Conservation (phyloP, 306 rosid species). For the Vigna reflexopilosa region DNA sequence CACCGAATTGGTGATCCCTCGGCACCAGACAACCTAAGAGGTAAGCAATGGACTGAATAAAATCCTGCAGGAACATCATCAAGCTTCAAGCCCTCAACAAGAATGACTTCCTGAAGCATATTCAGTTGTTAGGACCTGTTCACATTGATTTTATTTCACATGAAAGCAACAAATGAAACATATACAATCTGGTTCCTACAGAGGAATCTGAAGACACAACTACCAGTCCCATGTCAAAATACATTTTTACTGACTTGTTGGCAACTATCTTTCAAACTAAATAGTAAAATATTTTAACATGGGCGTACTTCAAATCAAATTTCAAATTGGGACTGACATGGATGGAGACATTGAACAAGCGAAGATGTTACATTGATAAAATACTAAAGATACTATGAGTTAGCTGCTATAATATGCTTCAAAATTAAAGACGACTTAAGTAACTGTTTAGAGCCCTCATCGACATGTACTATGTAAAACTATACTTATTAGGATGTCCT, state of each 20-base stretch:
- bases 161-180: conserved; percentile 23
- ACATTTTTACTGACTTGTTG: background rate
- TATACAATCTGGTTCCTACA: conserved; percentile 1
- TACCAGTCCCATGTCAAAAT: conserved; percentile 30
- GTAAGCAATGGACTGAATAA: conserved; percentile 81
- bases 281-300: conserved; percentile 5
- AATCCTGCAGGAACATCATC: conserved; percentile 74
- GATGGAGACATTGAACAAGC: conserved; percentile 1
- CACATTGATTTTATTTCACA: conserved; percentile 25
- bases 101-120: conserved; percentile 78
- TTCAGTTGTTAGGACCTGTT: conserved; percentile 32
- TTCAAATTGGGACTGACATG: background rate
- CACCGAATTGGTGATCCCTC: conserved; percentile 96
- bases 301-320: conserved; percentile 20
- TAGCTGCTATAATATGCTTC: conserved; percentile 5
- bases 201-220: conserved; percentile 27
- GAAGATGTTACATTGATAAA: background rate
- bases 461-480: background rate
- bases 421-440: background rate
- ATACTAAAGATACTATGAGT: background rate
- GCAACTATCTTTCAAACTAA: conserved; percentile 28
- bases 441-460: conserved; percentile 12
- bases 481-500: background rate
- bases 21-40: conserved; percentile 86
- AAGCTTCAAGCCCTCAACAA: conserved; percentile 86